Percentiles rank a stretch among this genome's conserved stretches.
Conservation (phyloP, 2,329 filamentous ascomycete species). For the Mariannaea sp. region DNA sequence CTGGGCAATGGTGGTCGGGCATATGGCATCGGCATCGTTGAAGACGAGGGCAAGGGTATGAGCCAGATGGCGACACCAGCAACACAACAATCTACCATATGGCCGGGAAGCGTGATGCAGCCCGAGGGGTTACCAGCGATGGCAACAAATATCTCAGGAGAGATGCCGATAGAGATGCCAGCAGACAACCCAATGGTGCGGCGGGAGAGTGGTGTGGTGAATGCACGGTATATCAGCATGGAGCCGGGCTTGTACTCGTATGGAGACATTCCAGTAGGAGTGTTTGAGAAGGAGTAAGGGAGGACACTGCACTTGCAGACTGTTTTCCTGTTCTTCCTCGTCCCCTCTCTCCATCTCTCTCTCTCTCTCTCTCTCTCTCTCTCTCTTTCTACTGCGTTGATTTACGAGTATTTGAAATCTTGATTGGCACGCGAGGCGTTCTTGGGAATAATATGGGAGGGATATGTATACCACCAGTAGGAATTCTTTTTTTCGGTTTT, state of each 20-base stretch:
- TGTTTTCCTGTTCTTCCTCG: too few species aligned
- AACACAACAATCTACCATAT: too few species aligned
- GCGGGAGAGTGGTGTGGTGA: slow-evolving; percentile 14
- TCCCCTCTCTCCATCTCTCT: too few species aligned
- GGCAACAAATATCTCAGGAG: too few species aligned
- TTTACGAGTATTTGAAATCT: background rate
- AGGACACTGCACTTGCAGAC: background rate
- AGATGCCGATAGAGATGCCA: slow-evolving; percentile 13
- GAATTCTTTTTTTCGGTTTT: too few species aligned
- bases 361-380: too few species aligned
- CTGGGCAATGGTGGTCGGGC: slow-evolving; percentile 22
- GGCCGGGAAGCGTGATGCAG: too few species aligned
- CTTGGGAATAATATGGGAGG: background rate
- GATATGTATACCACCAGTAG: too few species aligned
- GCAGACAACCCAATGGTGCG: background rate
- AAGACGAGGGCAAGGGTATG: slow-evolving; percentile 36
- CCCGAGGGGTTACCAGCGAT: too few species aligned
- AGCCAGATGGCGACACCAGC: slow-evolving; percentile 5
- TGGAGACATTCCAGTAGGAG: slow-evolving; percentile 26
- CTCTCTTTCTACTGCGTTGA: too few species aligned
- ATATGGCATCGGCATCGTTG: slow-evolving; percentile 37
- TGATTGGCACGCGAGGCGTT: slow-evolving; percentile 13
- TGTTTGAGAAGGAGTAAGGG: slow-evolving; percentile 26
- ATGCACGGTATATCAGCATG: slow-evolving; percentile 35
- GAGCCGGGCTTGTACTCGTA: slow-evolving; percentile 36